Evolutionary conservation across 1,139 yeast species (phyloP), one percentile per base, ranked within the genome.

Genomic region (Lodderomyces orthopsilosis): DNA sequence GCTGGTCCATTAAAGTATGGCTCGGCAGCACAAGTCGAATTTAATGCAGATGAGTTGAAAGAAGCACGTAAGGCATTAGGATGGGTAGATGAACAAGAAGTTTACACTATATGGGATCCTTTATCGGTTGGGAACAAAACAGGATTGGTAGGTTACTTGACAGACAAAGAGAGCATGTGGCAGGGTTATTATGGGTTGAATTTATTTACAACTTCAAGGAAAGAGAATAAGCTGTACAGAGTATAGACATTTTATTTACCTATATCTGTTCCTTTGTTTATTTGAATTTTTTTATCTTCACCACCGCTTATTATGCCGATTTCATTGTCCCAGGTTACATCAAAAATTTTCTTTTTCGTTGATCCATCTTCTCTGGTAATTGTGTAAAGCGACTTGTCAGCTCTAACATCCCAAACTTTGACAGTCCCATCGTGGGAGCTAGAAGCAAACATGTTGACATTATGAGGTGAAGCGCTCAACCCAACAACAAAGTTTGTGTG

Each of bases 341-440:
- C 90, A 62, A 89, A 88, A 19, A 93, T 93, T 61, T 90, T 88
- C 35, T 75, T 68, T 46, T 72, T 62, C 44, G 52, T 62, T 15
- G 67, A 66, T 24, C 62, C 59, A 27, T 76, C 72, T 53, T 84
- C 82, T 62, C 96, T 79, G 21, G 87, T 78, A 42, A 91, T 81
- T n/a, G 95, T 87, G 62, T 85, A 87, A 68, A 90, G 72, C n/a
- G 95, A 77, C 55, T 83, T 80, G 51, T 83, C 87, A 2, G 96
- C 85, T 57, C 99, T 81, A 10, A 91, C 78, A 63, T 93, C 99
- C 99, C 99, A 93, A 17, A 93, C 85, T 55, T 90, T 84, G 36
- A 86, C 94, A 1, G 96, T 86, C 21, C 98, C 97, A 63, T 93
- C 99, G 61, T 90, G 96, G 12, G 97, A 89, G 14, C 86, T 95